Evolutionary conservation across 805 yeast genomes (phyloP).

Genomic region (Yamadazyma laniorum): DNA sequence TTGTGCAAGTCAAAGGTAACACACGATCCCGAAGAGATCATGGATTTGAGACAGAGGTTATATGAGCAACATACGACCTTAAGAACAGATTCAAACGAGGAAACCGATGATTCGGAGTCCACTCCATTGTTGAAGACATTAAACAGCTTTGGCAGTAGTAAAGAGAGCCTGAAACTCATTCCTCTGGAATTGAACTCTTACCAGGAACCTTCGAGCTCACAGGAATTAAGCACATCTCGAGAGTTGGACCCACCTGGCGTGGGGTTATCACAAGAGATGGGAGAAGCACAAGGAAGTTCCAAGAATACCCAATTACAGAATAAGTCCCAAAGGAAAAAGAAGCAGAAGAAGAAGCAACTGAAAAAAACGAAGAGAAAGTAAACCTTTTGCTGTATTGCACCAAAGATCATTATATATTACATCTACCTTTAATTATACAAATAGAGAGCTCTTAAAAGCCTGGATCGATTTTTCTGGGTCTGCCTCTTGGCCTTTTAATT

Average conservation of each 20-base stretch:
- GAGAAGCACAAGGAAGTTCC: neutral
- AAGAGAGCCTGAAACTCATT: constrained; percentile 2
- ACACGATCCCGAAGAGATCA: constrained; percentile 33
- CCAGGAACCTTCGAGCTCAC: neutral
- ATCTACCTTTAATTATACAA: neutral
- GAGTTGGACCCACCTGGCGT: neutral
- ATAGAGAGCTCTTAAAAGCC: constrained; percentile 2
- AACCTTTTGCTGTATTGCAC: too few species aligned
- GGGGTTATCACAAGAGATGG: neutral
- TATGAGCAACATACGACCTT: constrained; percentile 24
- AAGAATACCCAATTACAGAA: neutral
- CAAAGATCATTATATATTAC: too few species aligned
- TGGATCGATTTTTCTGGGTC: constrained; percentile 14
- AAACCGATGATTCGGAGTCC: neutral
- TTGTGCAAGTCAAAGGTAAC: constrained; percentile 14
- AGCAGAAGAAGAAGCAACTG: constrained; percentile 2
- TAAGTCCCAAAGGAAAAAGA: neutral
- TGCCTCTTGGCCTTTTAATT: constrained; percentile 15
- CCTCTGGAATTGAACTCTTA: too few species aligned
- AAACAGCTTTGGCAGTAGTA: constrained; percentile 1
- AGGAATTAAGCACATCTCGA: neutral
- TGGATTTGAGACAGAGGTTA: constrained; percentile 32
- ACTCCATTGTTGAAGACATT: neutral
- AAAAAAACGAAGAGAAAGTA: neutral
- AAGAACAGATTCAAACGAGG: neutral